Evolutionary conservation across 1,284 basidiomycete genomes (phyloP).

Genomic region (Leccinum griseonigrum): DNA sequence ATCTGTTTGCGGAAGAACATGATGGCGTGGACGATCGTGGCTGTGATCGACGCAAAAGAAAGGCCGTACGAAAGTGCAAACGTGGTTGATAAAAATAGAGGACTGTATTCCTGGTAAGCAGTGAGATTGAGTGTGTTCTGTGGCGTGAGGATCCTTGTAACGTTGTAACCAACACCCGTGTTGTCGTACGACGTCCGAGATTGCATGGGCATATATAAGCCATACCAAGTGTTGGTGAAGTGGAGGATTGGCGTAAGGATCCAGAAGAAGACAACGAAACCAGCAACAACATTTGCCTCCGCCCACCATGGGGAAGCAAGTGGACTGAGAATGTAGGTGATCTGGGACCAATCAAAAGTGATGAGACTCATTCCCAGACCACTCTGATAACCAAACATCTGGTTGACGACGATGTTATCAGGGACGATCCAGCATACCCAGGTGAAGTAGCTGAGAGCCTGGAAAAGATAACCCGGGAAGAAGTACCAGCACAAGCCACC

Average conservation of each 20-base stretch:
- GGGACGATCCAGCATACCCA: slow-evolving; percentile 82
- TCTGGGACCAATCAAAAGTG: slow-evolving; percentile 77
- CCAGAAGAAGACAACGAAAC: slow-evolving; percentile 81
- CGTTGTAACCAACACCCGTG: slow-evolving; percentile 66
- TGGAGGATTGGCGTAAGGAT: slow-evolving; percentile 69
- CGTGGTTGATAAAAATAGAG: slow-evolving; percentile 75
- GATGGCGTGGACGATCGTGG: slow-evolving; percentile 65
- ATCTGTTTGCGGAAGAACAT: slow-evolving; percentile 73
- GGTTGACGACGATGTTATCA: slow-evolving; percentile 63
- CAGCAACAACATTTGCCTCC: slow-evolving; percentile 76
- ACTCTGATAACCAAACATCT: slow-evolving; percentile 77
- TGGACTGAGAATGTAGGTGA: slow-evolving; percentile 52
- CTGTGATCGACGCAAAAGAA: slow-evolving; percentile 67
- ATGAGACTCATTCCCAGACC: slow-evolving; percentile 77
- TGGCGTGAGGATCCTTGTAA: slow-evolving; percentile 58
- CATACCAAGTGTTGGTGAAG: slow-evolving; percentile 61
- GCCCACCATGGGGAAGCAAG: slow-evolving; percentile 72
- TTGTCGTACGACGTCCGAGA: slow-evolving; percentile 58
- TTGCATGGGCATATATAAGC: slow-evolving; percentile 60
- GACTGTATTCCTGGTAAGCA: slow-evolving; percentile 79
- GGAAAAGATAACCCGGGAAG: slow-evolving; percentile 72
- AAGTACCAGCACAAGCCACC: slow-evolving; percentile 69
- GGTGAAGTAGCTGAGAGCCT: slow-evolving; percentile 59
- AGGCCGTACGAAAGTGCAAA: slow-evolving; percentile 70
- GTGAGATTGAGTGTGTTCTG: slow-evolving; percentile 56